Evolutionary conservation across 2,329 filamentous ascomycete genomes (phyloP).

Genomic region (Magnaporthales sp.): DNA sequence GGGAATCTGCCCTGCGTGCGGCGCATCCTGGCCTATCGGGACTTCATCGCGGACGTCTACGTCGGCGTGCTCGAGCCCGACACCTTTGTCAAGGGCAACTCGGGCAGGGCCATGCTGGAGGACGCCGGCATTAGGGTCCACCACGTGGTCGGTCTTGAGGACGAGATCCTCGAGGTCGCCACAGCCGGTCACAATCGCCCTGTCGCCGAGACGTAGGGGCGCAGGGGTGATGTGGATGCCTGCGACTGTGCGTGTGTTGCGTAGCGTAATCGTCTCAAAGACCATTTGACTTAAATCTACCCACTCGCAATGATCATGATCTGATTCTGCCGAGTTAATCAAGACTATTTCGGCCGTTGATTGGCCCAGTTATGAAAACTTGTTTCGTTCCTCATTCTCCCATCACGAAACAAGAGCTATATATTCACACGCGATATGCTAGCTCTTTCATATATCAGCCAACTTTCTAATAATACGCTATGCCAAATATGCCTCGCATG

Average conservation of each 20-base stretch:
- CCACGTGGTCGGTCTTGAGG: conserved; percentile 66
- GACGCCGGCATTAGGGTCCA: conserved; percentile 66
- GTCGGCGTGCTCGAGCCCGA: conserved; percentile 84
- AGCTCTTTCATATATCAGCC: background rate
- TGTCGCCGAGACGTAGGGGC: background rate
- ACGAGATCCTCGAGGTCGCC: conserved; percentile 72
- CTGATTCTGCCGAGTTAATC: no score
- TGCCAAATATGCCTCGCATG: background rate
- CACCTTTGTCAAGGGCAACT: conserved; percentile 79
- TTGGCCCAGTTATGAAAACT: no score
- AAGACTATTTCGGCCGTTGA: no score
- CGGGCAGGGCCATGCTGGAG: conserved; percentile 61
- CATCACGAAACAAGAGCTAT: background rate
- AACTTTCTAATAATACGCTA: background rate
- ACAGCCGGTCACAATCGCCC: conserved; percentile 62
- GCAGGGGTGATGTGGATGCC: no score
- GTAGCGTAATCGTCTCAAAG: background rate
- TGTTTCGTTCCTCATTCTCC: no score
- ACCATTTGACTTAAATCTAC: background rate
- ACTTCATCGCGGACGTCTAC: conserved; percentile 67
- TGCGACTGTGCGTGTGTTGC: background rate
- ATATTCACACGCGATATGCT: background rate
- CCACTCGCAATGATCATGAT: no score
- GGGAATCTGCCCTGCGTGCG: conserved; percentile 73
- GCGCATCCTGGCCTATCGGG: conserved; percentile 57